Conservation (phyloP, 2,329 filamentous ascomycete genomes). For the Diaporthe sp. region DNA sequence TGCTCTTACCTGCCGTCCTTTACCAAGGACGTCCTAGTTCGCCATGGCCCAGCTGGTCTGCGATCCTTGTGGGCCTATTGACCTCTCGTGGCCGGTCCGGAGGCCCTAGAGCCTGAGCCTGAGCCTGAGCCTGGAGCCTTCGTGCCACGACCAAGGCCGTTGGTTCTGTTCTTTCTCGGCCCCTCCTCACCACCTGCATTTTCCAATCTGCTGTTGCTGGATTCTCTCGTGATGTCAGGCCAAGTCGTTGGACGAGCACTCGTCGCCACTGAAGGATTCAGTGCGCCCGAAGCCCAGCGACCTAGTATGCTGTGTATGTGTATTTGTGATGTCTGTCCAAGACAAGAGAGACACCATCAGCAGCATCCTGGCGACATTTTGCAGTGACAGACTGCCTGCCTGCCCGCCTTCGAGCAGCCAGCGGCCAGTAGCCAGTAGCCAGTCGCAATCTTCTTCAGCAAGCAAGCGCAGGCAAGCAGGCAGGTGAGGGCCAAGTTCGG, state of each 20-base stretch:
- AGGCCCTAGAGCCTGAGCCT: not conserved
- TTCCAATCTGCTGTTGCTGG: slow-evolving; percentile 10
- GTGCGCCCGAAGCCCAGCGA: not conserved
- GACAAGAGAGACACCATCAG: not conserved
- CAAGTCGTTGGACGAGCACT: not conserved
- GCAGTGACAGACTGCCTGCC: too few relatives aligned
- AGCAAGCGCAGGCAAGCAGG: too few relatives aligned
- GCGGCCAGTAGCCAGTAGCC: not conserved
- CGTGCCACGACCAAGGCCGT: slow-evolving; percentile 10
- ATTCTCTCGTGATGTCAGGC: not conserved
- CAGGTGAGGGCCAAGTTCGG: not conserved
- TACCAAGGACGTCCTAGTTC: slow-evolving; percentile 3
- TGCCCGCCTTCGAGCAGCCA: too few relatives aligned
- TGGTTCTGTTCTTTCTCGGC: not conserved
- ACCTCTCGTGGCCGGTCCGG: not conserved
- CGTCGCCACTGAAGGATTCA: not conserved
- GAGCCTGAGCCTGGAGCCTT: not conserved
- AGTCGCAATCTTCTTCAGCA: not conserved
- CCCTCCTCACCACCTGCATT: not conserved
- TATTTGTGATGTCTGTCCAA: not conserved
- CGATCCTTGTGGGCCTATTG: slow-evolving; percentile 15
- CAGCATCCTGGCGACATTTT: not conserved
- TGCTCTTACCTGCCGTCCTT: not conserved
- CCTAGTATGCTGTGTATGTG: not conserved
- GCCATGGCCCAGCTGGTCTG: slow-evolving; percentile 8